Evolutionary conservation across 169 alveolate genomes (phyloP), one percentile per base, ranked within the genome.

Genomic region (Eimeria acervulina): DNA sequence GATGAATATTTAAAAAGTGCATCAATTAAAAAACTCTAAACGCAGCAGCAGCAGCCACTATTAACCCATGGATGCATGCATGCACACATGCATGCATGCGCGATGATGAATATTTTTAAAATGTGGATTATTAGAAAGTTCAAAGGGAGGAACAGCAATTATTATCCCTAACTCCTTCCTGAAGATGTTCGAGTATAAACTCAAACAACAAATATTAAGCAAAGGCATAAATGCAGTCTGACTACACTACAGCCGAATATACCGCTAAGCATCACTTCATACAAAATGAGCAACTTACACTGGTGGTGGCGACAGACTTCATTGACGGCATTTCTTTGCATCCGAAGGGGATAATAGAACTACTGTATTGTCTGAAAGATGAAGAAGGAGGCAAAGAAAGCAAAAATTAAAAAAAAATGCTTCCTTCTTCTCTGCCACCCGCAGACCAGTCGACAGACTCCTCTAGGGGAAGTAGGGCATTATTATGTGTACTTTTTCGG

Each of bases 281-380:
- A n/a, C n/a, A n/a, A n/a, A n/a, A n/a, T n/a, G n/a, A n/a, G n/a
- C 12, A 59, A 59, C 68, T 59, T 59, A 59, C 68, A 59, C 19
- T 21, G 19, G 68, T 17, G n/a, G 68, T 7, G 28, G 26, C 68
- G 68, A n/a, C 19, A 59, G 68, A 12, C n/a, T 19, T 7, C 10
- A 70, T 70, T 36, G 81, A 31, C 81, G 81, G 81, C 81, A 70
- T 70, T 70, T 70, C 81, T 40, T 36, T 70, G 44, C 81, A 70
- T 70, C 44, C 81, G 44, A 70, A 70, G 44, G 12, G 44, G 3
- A 8, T 12, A 1, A 7, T 59, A 12, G 0, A 59, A 59, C 19
- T 12, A 12, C n/a, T 59, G 6, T n/a, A 36, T 70, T 21, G 17
- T 70, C 81, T 70, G 21, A 12, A 28, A 33, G 13, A 7, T n/a